Evolutionary conservation across 768 basidiomycete species (phyloP), one percentile per base, ranked within the genome.

Genomic region (Leccinum olivaceopallidum): DNA sequence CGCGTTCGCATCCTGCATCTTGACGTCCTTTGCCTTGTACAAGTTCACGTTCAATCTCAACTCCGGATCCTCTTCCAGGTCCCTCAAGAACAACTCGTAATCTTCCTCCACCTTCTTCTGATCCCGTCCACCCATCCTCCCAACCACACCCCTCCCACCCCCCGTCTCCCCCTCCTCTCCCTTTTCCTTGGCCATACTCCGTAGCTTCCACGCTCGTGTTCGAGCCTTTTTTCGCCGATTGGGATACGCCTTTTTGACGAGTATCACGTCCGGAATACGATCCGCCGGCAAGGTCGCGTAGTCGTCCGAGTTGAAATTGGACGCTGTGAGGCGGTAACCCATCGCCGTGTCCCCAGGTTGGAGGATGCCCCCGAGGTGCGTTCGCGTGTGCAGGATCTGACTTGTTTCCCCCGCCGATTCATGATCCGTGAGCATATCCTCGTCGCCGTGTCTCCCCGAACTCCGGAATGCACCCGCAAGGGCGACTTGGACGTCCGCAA

Each of bases 171-270:
- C 92, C 42, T 90, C 90, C 72, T 94, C 94, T 9, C 90, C 94
- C 10, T 84, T 88, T 73, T 95, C 94, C 74, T 93, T 94, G 56
- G 92, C 93, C 55, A 99, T 98, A 68, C 91, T 94, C 67, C 91
- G 83, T 63, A 98, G 80, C 74, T 87, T 86, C 96, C 96, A 98
- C 62, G 79, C 84, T 54, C 97, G 81, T 6, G 90, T 76, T 75
- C 86, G 88, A 69, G 81, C 86, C 84, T 97, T 98, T 82, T 96
- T 97, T 60, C 95, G 76, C 36, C 94, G 79, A 75, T 94, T 92
- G 53, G 95, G 96, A 76, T 98, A 98, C 53, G 92, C 83, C 81
- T 99, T 98, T 80, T 92, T 92, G 62, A 97, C 89, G 16, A 99
- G 85, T 36, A 99, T 85, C 63, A 97, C 86, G 68, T 98, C 95